Evolutionary conservation across 371 early-diverging fungal species (phyloP).

Genomic region (Zopfochytrium polystomum): DNA sequence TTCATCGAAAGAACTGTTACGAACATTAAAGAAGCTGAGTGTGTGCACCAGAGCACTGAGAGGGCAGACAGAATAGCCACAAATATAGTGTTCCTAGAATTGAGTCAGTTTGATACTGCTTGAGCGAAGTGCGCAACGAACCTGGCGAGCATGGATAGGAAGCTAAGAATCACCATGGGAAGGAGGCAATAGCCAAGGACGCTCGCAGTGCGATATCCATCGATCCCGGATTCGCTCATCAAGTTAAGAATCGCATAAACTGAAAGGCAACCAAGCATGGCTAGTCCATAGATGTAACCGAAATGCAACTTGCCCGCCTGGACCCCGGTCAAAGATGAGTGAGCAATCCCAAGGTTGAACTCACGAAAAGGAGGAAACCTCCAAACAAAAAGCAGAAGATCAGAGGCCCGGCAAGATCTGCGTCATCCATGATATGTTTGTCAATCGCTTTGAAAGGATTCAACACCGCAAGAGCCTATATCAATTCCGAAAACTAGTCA

Average conservation of each 20-base stretch:
- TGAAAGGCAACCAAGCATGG: slow-evolving; percentile 81
- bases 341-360: not conserved
- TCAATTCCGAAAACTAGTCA: not conserved
- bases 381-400: slow-evolving; percentile 88
- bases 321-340: slow-evolving; percentile 12
- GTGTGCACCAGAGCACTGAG: slow-evolving; percentile 91
- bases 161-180: slow-evolving; percentile 81
- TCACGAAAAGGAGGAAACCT: slow-evolving; percentile 49
- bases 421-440: slow-evolving; percentile 79
- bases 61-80: slow-evolving; percentile 52
- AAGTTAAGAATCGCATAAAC: slow-evolving; percentile 87
- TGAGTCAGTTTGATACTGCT: slow-evolving; percentile 26
- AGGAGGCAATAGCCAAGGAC: slow-evolving; percentile 95
- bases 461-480: slow-evolving; percentile 14
- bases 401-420: slow-evolving; percentile 93
- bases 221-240: slow-evolving; percentile 88
- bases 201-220: slow-evolving; percentile 83
- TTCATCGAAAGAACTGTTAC: slow-evolving; percentile 87
- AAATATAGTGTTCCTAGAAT: slow-evolving; percentile 37
- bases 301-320: slow-evolving; percentile 91
- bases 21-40: slow-evolving; percentile 93
- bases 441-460: slow-evolving; percentile 76
- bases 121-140: not conserved
- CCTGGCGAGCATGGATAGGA: slow-evolving; percentile 22
- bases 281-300: slow-evolving; percentile 96